phyloP scores from a whole-genome alignment of 2,329 filamentous ascomycete species.

The Aspergillus novoparasiticus region DNA sequence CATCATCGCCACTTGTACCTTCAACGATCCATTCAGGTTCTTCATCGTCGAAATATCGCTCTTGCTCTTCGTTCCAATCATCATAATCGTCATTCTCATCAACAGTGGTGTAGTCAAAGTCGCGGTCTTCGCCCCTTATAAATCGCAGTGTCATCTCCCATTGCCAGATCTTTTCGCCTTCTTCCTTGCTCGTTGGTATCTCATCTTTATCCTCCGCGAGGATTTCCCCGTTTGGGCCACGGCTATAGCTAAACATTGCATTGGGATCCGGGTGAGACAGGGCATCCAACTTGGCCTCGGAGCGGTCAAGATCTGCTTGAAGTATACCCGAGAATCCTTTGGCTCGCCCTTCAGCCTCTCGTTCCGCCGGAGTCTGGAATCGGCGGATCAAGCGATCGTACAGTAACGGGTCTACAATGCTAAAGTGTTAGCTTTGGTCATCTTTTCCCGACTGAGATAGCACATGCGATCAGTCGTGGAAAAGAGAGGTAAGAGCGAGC shows the following conservation, averaged over 20 bases:
- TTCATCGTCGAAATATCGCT: constrained; percentile 80
- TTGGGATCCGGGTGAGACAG: constrained; percentile 57
- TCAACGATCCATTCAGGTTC: constrained; percentile 67
- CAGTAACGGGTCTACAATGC: constrained; percentile 67
- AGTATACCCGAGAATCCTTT: constrained; percentile 80
- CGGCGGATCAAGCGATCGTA: constrained; percentile 79
- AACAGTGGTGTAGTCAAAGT: constrained; percentile 74
- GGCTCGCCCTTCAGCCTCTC: constrained; percentile 69
- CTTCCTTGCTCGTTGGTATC: constrained; percentile 61
- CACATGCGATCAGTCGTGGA: constrained; percentile 20
- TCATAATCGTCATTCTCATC: constrained; percentile 75
- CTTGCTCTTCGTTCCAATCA: constrained; percentile 65
- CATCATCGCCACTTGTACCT: constrained; percentile 40
- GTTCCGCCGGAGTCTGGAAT: constrained; percentile 73
- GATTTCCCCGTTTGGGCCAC: constrained; percentile 58
- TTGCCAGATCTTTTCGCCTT: constrained; percentile 70
- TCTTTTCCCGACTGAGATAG: constrained; percentile 15
- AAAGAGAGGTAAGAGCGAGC: constrained; percentile 35
- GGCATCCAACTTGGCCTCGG: constrained; percentile 72
- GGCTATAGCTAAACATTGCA: constrained; percentile 53
- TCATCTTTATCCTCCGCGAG: constrained; percentile 62
- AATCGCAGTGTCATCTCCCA: constrained; percentile 75
- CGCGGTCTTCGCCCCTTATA: constrained; percentile 70
- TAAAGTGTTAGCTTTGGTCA: constrained; percentile 31
- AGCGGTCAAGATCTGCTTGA: constrained; percentile 74